phyloP scores from a whole-genome alignment of 2,329 filamentous ascomycete genomes.

The Aschersonia sp. region DNA sequence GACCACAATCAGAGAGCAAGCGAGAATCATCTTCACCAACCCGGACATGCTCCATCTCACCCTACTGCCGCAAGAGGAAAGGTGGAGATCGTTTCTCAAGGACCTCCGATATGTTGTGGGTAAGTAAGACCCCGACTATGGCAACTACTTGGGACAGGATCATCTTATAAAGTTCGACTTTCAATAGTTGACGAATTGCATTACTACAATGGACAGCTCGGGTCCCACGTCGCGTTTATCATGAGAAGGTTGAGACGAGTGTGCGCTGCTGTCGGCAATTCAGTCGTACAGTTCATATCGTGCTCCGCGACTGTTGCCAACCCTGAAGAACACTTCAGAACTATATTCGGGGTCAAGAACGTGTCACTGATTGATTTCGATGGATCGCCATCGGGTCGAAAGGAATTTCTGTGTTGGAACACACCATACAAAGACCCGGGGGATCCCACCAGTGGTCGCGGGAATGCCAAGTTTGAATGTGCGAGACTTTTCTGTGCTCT shows the following conservation, averaged over 20 bases:
- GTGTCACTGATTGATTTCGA: conserved; percentile 79
- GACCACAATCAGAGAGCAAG: conserved; percentile 71
- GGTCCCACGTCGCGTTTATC: conserved; percentile 85
- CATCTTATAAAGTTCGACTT: background rate
- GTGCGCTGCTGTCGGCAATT: conserved; percentile 81
- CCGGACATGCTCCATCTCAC: conserved; percentile 96
- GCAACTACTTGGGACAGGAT: background rate
- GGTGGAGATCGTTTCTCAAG: conserved; percentile 77
- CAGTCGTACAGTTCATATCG: conserved; percentile 75
- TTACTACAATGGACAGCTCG: conserved; percentile 91
- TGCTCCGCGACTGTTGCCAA: conserved; percentile 96
- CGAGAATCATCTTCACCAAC: conserved; percentile 90
- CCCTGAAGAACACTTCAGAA: conserved; percentile 78
- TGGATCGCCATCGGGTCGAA: conserved; percentile 75
- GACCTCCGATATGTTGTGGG: conserved; percentile 79
- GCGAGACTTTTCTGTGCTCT: conserved; percentile 83
- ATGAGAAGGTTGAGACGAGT: conserved; percentile 81
- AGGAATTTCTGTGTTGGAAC: conserved; percentile 97
- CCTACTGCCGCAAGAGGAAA: conserved; percentile 80
- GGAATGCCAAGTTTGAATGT: conserved; percentile 71
- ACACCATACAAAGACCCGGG: conserved; percentile 83
- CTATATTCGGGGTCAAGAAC: conserved; percentile 78
- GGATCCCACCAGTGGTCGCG: conserved; percentile 75
- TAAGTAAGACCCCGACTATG: conserved; percentile 8
- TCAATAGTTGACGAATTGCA: conserved; percentile 65